These are phyloP conservation scores for Adenanthera pavonina DNA, from an alignment of 306 rosid species.

Conservation along the genomic window DNA sequence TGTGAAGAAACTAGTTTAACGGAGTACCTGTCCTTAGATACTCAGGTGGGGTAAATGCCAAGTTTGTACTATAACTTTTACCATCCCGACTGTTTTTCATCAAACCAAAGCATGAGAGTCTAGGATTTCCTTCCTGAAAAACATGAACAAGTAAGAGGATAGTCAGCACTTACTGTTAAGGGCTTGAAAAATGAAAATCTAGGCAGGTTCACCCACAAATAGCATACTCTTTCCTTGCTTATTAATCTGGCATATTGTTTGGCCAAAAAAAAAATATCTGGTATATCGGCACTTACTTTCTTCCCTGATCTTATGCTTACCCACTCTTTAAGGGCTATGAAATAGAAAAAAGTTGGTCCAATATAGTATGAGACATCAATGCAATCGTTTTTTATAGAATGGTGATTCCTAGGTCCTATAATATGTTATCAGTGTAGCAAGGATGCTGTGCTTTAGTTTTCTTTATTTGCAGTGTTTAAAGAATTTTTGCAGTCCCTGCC, in stretches of 20 bases:
- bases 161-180: conserved; percentile 9
- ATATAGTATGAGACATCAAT: neutral
- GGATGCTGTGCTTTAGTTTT: neutral
- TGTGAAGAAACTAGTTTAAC: conserved; percentile 16
- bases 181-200: neutral
- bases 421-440: neutral
- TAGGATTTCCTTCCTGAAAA: conserved; percentile 85
- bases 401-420: neutral
- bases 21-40: conserved; percentile 81
- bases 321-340: neutral
- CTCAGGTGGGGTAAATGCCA: conserved; percentile 97
- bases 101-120: conserved; percentile 97
- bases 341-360: neutral
- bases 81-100: conserved; percentile 99
- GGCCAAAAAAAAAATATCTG: no score
- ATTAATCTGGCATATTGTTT: neutral
- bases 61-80: conserved; percentile 92
- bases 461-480: neutral
- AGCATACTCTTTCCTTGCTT: neutral
- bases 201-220: neutral
- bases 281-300: conserved; percentile 1
- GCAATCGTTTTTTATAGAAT: neutral
- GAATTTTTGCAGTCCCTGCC: neutral
- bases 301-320: neutral
- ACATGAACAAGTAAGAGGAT: conserved; percentile 12